phyloP scores from a whole-genome alignment of 495 filamentous ascomycete genomes.

The Aspergillus sparsus region DNA sequence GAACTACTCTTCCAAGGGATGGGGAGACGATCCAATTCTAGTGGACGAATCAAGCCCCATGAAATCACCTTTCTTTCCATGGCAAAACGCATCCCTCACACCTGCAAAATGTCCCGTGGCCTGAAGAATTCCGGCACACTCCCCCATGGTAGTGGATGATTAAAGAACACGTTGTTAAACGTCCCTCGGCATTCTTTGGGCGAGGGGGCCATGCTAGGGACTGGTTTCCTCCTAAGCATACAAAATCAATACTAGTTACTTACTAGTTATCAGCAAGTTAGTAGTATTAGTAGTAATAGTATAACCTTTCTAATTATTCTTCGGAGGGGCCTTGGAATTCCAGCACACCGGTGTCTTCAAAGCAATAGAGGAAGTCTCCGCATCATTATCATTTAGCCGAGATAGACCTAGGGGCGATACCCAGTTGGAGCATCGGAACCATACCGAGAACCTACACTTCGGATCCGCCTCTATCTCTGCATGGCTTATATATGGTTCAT shows the following conservation, averaged over 20 bases:
- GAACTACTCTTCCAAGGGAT: neutral
- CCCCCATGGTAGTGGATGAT: slow-evolving; percentile 10
- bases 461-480: too few species aligned
- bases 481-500: too few species aligned
- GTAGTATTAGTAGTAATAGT: too few species aligned
- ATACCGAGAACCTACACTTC: too few species aligned
- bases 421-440: too few species aligned
- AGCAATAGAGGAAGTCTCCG: too few species aligned
- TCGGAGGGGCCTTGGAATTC: too few species aligned
- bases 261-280: too few species aligned
- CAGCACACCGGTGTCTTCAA: too few species aligned
- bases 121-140: slow-evolving; percentile 23
- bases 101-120: slow-evolving; percentile 23
- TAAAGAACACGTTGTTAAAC: slow-evolving; percentile 18
- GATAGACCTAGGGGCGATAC: too few species aligned
- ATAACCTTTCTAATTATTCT: too few species aligned
- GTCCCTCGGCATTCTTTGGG: slow-evolving; percentile 9
- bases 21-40: slow-evolving; percentile 16
- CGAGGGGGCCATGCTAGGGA: slow-evolving; percentile 14
- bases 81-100: slow-evolving; percentile 20
- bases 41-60: slow-evolving; percentile 12
- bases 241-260: neutral
- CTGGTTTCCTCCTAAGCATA: slow-evolving; percentile 9
- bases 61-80: slow-evolving; percentile 10
- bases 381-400: too few species aligned